Percentiles rank a stretch among this genome's conserved stretches.
Conservation (phyloP, 495 filamentous ascomycete species). For the Neurospora sp. region DNA sequence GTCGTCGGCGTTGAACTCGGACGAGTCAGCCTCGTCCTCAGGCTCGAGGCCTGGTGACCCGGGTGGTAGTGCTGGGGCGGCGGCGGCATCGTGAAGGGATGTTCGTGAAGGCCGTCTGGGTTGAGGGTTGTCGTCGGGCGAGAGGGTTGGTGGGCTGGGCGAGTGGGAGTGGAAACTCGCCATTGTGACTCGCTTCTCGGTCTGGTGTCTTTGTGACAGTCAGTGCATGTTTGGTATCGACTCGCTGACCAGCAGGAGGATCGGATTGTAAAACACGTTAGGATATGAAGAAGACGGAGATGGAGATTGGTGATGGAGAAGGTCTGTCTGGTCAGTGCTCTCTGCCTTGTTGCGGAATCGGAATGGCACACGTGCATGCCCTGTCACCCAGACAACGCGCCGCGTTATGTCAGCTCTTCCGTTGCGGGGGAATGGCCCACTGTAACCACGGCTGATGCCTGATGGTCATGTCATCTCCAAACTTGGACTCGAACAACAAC, state of each 20-base stretch:
- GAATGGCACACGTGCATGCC: too few relatives aligned
- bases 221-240: not conserved
- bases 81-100: not conserved
- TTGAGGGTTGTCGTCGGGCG: not conserved
- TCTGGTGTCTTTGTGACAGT: not conserved
- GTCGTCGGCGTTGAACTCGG: constrained; percentile 17
- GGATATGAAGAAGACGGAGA: not conserved
- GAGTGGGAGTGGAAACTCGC: not conserved
- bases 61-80: constrained; percentile 5
- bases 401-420: too few relatives aligned
- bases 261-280: too few relatives aligned
- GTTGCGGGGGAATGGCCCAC: too few relatives aligned
- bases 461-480: too few relatives aligned
- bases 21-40: constrained; percentile 6
- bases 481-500: too few relatives aligned
- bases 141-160: not conserved
- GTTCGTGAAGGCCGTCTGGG: not conserved
- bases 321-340: too few relatives aligned
- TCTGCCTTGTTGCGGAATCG: too few relatives aligned
- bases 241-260: not conserved
- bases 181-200: not conserved
- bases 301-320: not conserved
- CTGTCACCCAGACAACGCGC: too few relatives aligned
- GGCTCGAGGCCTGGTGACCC: constrained; percentile 1
- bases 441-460: too few relatives aligned